phyloP scores from a whole-genome alignment of 352 stramenopile genomes.

The Globisporangium viniferum region DNA sequence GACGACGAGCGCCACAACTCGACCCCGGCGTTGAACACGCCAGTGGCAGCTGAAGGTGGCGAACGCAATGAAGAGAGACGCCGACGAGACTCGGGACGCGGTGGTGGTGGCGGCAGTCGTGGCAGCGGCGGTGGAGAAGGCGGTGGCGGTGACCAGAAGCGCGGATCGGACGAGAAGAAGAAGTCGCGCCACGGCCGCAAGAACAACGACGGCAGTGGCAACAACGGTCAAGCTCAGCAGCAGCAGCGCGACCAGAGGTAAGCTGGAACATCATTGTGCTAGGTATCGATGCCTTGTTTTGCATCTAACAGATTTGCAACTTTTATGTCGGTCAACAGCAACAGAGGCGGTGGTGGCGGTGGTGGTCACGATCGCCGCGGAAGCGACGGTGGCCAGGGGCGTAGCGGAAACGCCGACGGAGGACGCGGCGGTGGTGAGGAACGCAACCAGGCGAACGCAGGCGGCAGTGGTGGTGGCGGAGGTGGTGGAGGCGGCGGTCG shows the following conservation, averaged over 20 bases:
- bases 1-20: slow-evolving; percentile 10
- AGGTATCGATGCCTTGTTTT: background rate
- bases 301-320: background rate
- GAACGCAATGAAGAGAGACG: slow-evolving; percentile 14
- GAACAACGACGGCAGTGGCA: slow-evolving; percentile 26
- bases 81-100: slow-evolving; percentile 11
- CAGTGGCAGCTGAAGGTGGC: slow-evolving; percentile 1
- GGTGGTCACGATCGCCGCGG: background rate
- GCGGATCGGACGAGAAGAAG: slow-evolving; percentile 44
- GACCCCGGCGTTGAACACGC: background rate
- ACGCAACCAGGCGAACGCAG: slow-evolving; percentile 5
- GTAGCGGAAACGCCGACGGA: slow-evolving; percentile 10
- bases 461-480: slow-evolving; percentile 11
- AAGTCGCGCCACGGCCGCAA: slow-evolving; percentile 39
- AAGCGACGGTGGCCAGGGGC: slow-evolving; percentile 9
- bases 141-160: slow-evolving; percentile 19
- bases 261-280: background rate
- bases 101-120: background rate
- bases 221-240: slow-evolving; percentile 17
- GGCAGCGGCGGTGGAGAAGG: slow-evolving; percentile 11
- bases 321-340: background rate
- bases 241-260: slow-evolving; percentile 65
- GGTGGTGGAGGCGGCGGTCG: slow-evolving; percentile 18
- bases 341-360: slow-evolving; percentile 5
- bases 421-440: slow-evolving; percentile 13